phyloP scores from a whole-genome alignment of 352 stramenopile genomes.

The Phytophthora idaei region DNA sequence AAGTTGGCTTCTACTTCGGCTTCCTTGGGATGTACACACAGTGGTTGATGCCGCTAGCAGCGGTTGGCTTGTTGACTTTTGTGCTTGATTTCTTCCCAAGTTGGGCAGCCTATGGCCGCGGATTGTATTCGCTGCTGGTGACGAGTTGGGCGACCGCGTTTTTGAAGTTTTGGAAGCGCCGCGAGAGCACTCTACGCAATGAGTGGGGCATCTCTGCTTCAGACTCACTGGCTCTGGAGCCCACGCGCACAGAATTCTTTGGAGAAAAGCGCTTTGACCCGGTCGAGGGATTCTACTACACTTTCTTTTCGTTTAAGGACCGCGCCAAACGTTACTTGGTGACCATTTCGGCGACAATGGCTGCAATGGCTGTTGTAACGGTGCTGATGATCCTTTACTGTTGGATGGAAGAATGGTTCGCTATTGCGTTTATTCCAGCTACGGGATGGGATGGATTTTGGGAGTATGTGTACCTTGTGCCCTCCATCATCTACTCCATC shows the following conservation, averaged over 20 bases:
- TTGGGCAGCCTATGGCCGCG: constrained; percentile 66
- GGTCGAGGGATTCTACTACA: constrained; percentile 85
- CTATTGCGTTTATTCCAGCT: constrained; percentile 53
- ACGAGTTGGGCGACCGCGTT: constrained; percentile 91
- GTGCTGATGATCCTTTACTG: constrained; percentile 87
- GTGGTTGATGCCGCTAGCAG: constrained; percentile 92
- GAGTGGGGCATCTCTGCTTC: constrained; percentile 75
- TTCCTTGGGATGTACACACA: constrained; percentile 96
- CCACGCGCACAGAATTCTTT: constrained; percentile 65
- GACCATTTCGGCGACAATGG: constrained; percentile 72
- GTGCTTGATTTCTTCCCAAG: constrained; percentile 70
- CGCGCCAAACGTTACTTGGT: constrained; percentile 78
- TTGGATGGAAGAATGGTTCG: constrained; percentile 73
- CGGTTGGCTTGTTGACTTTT: constrained; percentile 90
- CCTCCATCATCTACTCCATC: constrained; percentile 76
- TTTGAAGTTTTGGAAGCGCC: constrained; percentile 92
- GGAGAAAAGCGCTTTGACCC: constrained; percentile 78
- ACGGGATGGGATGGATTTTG: constrained; percentile 75
- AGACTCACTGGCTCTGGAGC: constrained; percentile 56
- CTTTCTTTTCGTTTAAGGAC: constrained; percentile 81
- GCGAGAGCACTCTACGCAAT: constrained; percentile 83
- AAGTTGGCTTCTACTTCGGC: constrained; percentile 98
- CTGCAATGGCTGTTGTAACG: constrained; percentile 69
- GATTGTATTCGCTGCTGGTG: constrained; percentile 89
- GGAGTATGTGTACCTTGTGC: constrained; percentile 69